A percentile compares a stretch with the other conserved stretches of the same genome.
phyloP scores from a whole-genome alignment of 116 monocot genomes.

The Posidonia oceanica region DNA sequence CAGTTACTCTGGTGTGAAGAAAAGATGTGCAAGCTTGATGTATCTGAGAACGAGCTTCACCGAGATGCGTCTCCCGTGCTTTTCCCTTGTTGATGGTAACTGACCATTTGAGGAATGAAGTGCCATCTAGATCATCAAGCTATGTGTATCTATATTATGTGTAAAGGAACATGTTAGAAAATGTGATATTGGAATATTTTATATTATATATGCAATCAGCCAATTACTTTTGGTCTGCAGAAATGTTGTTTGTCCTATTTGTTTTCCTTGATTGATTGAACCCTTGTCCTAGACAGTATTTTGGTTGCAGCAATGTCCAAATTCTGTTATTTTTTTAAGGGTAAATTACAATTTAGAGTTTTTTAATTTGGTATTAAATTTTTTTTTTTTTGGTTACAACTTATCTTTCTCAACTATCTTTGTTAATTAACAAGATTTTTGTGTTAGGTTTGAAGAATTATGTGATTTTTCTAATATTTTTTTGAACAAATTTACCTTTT shows the following conservation, averaged over 20 bases:
- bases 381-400: too few species aligned
- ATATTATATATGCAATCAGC: not conserved
- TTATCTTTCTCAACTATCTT: too few species aligned
- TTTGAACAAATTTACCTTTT: too few species aligned
- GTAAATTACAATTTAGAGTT: too few species aligned
- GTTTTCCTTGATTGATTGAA: too few species aligned
- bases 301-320: not conserved
- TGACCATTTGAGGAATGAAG: not conserved
- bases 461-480: too few species aligned
- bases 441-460: too few species aligned
- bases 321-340: too few species aligned
- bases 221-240: not conserved
- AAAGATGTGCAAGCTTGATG: slow-evolving; percentile 84
- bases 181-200: not conserved
- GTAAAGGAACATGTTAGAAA: not conserved
- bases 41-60: slow-evolving; percentile 38
- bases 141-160: not conserved
- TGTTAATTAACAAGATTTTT: too few species aligned
- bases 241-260: not conserved
- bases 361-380: too few species aligned
- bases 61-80: slow-evolving; percentile 58
- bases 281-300: not conserved
- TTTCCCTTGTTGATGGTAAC: slow-evolving; percentile 50
- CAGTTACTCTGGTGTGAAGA: slow-evolving; percentile 94
- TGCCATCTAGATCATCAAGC: too few species aligned